Evolutionary conservation across 1,284 basidiomycete species (phyloP).

Genomic region (Ustilago loliicola): DNA sequence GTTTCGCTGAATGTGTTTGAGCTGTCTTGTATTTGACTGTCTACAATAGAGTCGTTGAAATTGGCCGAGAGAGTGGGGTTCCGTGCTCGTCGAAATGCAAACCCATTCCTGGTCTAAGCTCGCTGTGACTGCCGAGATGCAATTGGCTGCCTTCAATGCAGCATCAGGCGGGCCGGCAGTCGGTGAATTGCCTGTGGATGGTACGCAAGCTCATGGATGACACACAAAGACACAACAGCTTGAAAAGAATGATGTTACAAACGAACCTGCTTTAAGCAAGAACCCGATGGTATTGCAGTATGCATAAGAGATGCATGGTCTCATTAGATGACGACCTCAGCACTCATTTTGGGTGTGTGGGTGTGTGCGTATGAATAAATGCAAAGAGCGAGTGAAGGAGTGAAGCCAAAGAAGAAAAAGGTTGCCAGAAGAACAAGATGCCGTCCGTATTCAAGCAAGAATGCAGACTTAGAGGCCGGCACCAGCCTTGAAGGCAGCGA

Average conservation of each 20-base stretch:
- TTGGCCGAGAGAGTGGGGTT: too few relatives aligned
- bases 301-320: slow-evolving; percentile 5
- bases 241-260: slow-evolving; percentile 35
- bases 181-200: too few relatives aligned
- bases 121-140: too few relatives aligned
- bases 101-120: too few relatives aligned
- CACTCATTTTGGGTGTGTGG: slow-evolving; percentile 11
- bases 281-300: slow-evolving; percentile 25
- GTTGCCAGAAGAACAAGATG: neutral
- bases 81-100: too few relatives aligned
- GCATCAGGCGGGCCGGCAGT: too few relatives aligned
- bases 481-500: slow-evolving; percentile 62
- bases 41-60: too few relatives aligned
- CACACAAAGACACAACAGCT: neutral
- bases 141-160: too few relatives aligned
- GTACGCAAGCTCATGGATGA: too few relatives aligned
- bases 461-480: slow-evolving; percentile 30
- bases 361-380: slow-evolving; percentile 10
- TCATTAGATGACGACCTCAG: neutral
- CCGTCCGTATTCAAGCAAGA: neutral
- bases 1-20: slow-evolving; percentile 2
- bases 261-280: slow-evolving; percentile 1
- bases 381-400: slow-evolving; percentile 3
- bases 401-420: slow-evolving; percentile 24
- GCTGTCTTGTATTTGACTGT: neutral